Base-by-base conservation (phyloP, 306 rosid genomes). In the Luffa aegyptiaca region DNA sequence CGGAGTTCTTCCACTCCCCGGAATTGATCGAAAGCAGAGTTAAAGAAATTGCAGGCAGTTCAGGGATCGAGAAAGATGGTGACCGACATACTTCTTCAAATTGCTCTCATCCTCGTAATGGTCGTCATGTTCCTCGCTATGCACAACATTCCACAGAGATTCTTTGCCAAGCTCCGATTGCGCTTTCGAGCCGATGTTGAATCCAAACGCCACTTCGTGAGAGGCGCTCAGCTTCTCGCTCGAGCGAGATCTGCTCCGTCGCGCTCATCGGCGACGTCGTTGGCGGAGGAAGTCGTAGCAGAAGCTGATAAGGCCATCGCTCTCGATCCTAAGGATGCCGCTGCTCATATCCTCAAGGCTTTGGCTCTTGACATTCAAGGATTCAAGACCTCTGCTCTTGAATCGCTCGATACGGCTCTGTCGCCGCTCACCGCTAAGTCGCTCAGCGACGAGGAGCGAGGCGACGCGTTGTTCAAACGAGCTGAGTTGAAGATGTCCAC, bases 161-260 rank as follows among this genome's bases (percentile, higher is more conserved):
- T 87, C 69, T 51, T 82, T 17, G 12, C 92, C 78, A 86, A 81
- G 37, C 79, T 90, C 82, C 97, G 98, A 4, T 41, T 80, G 76
- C 83, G 89, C 0, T 81, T 74, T 80, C 84, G 88, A n/a, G 8
- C 89, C 84, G 11, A 20, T 6, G 69, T 82, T 77, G 84, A 83
- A 72, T 90, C 98, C 73, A 94, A 94, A 75, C 87, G 91, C 69
- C 91, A 88, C 88, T 94, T 94, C 89, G 92, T 94, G 6, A 42
- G 72, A 75, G 96, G 94, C 75, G 98, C 97, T n/a, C 97, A 92
- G 86, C 91, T 86, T 80, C 87, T 94, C 31, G 86, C 85, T 8
- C 88, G 82, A 49, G 92, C 98, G 45, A 79, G 90, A 86, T 81
- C 88, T 75, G 77, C 93, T 17, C 71, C 82, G 68, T 59, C 82